These are phyloP conservation scores for Annulohypoxylon truncatum DNA, from an alignment of 2,329 filamentous ascomycete species.

Conservation along the genomic window DNA sequence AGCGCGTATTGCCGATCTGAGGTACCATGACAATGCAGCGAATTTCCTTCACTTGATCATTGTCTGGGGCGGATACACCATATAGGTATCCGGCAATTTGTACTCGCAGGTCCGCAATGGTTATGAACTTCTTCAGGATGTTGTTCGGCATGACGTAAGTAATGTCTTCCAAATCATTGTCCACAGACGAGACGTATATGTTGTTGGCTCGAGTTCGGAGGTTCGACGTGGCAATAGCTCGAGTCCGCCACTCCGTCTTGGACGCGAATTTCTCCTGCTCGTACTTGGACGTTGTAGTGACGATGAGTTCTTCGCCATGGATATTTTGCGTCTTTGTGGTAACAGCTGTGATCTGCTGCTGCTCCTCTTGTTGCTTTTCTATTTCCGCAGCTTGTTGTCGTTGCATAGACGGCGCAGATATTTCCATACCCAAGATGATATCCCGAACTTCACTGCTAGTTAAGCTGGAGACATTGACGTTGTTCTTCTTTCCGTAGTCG, in stretches of 20 bases:
- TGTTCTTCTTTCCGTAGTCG: constrained; percentile 99
- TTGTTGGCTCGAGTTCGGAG: constrained; percentile 94
- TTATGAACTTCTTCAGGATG: constrained; percentile 97
- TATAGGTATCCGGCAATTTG: constrained; percentile 98
- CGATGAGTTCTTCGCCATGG: constrained; percentile 96
- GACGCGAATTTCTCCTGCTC: constrained; percentile 98
- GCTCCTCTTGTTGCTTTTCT: constrained; percentile 98
- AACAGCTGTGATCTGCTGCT: constrained; percentile 94
- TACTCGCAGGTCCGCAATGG: constrained; percentile 93
- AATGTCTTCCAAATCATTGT: constrained; percentile 88
- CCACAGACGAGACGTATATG: constrained; percentile 97
- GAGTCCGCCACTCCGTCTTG: constrained; percentile 98
- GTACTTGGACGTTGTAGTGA: constrained; percentile 97
- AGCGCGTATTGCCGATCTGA: constrained; percentile 92
- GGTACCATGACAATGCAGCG: constrained; percentile 97
- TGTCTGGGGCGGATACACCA: constrained; percentile 90
- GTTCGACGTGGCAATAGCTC: constrained; percentile 96
- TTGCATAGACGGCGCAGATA: constrained; percentile 97
- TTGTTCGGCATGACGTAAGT: constrained; percentile 99
- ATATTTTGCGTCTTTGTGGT: constrained; percentile 99
- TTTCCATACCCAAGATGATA: constrained; percentile 99
- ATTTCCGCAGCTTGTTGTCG: constrained; percentile 98
- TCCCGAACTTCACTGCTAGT: constrained; percentile 97
- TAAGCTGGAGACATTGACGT: constrained; percentile 96
- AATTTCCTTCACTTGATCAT: constrained; percentile 96